Evolutionary conservation across 768 basidiomycete species (phyloP), one percentile per base, ranked within the genome.

Genomic region (Pisolithus microcarpus): DNA sequence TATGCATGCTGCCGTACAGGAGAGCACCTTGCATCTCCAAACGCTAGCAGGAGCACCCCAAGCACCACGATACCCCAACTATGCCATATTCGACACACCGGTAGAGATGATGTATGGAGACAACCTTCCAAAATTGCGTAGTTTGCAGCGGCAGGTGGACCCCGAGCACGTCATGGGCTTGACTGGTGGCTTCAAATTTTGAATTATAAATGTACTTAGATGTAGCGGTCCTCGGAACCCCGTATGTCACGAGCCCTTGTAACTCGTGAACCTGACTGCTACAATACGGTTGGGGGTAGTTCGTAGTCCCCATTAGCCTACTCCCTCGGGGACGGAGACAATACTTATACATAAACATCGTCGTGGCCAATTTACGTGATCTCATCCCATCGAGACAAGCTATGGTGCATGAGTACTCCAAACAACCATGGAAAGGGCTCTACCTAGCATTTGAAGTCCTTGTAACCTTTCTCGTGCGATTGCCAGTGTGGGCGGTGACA

Each of bases 121-220:
- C 1, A 76, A 80, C 47, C 15, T 51, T 38, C 44, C 61, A 1
- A 58, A 39, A 42, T 58, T 84, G 48, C 56, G 63, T 43, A 52
- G 47, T 7, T 56, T 82, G n/a, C 77, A 76, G 58, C 58, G 52
- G 44, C 49, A 49, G 10, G 70, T 77, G 40, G 83, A 85, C 59
- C 82, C 82, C 0, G 43, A 64, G 5, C 70, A 78, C 58, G 70
- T 83, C 11, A 84, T 84, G 82, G 75, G 71, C 6, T 71, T 82
- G 15, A 71, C 81, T 18, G 82, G 83, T 1, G 81, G 81, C 1
- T 82, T 74, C 61, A 83, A 80, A 62, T 62, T 80, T 48, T 74
- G 50, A 66, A 38, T 15, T 34, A 1, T 15, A 34, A n/a, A 34
- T 34, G 13, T 11, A 34, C 34, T 15, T 15, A 34, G 34, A 34